Conservation (phyloP, 1,139 yeast genomes). For the Suhomyces yuchorum region DNA sequence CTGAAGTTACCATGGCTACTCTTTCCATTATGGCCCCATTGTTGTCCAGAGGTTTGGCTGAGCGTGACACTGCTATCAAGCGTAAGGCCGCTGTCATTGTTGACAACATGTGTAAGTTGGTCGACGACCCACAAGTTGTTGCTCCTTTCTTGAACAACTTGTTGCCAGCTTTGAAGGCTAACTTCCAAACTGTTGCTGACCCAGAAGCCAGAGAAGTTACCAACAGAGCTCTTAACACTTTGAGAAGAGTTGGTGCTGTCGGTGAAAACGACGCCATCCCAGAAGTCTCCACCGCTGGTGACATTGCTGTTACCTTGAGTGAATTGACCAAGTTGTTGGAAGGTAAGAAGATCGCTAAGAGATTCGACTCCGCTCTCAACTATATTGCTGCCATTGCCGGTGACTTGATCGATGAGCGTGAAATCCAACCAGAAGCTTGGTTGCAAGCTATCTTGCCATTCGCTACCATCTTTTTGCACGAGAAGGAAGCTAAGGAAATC, state of each 20-base stretch:
- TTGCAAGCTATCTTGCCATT: slow-evolving; percentile 84
- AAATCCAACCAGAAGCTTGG: slow-evolving; percentile 93
- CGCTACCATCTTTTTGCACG: slow-evolving; percentile 94
- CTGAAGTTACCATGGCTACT: slow-evolving; percentile 99
- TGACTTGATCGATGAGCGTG: slow-evolving; percentile 98
- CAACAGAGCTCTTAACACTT: slow-evolving; percentile 92
- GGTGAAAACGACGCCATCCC: slow-evolving; percentile 87
- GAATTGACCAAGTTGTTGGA: slow-evolving; percentile 76
- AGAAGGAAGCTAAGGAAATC: slow-evolving; percentile 84
- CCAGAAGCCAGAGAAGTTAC: slow-evolving; percentile 99
- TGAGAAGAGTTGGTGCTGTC: slow-evolving; percentile 98
- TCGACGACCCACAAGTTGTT: slow-evolving; percentile 99
- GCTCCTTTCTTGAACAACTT: slow-evolving; percentile 97
- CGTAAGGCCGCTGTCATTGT: slow-evolving; percentile 99
- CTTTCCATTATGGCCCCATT: slow-evolving; percentile 99
- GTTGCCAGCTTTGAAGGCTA: slow-evolving; percentile 93
- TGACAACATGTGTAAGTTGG: slow-evolving; percentile 99
- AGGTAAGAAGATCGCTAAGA: slow-evolving; percentile 67
- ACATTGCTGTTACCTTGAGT: slow-evolving; percentile 78
- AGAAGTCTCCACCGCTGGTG: slow-evolving; percentile 98
- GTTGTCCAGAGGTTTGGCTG: slow-evolving; percentile 98
- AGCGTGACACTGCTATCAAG: slow-evolving; percentile 98
- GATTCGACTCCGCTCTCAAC: slow-evolving; percentile 75
- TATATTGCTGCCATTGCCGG: slow-evolving; percentile 97
- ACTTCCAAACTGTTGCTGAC: slow-evolving; percentile 96